Evolutionary conservation across 2,329 filamentous ascomycete species (phyloP).

Genomic region (Camptophora hylomeconis): DNA sequence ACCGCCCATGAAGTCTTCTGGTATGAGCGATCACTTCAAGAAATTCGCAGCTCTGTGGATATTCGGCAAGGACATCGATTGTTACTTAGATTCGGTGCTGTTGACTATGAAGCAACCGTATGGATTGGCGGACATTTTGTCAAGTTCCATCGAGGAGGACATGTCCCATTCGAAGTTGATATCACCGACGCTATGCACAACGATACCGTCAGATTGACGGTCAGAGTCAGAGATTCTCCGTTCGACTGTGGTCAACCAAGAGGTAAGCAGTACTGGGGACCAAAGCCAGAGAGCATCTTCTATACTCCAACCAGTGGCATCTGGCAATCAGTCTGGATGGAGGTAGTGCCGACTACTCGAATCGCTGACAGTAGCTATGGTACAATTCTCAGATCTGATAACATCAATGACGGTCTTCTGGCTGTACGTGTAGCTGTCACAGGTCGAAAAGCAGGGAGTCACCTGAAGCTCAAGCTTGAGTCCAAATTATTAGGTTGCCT

Average conservation of each 20-base stretch:
- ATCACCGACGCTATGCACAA: slow-evolving; percentile 34
- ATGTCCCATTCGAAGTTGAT: slow-evolving; percentile 49
- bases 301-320: slow-evolving; percentile 62
- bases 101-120: slow-evolving; percentile 40
- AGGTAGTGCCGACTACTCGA: slow-evolving; percentile 44
- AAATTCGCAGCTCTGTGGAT: slow-evolving; percentile 29
- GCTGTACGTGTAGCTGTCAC: slow-evolving; percentile 37
- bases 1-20: slow-evolving; percentile 54
- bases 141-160: slow-evolving; percentile 46
- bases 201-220: slow-evolving; percentile 21
- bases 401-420: slow-evolving; percentile 41
- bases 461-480: slow-evolving; percentile 36
- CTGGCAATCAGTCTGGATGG: slow-evolving; percentile 62
- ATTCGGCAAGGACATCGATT: slow-evolving; percentile 32
- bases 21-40: slow-evolving; percentile 45
- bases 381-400: slow-evolving; percentile 46
- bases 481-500: slow-evolving; percentile 36
- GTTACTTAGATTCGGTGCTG: slow-evolving; percentile 37
- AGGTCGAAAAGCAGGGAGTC: slow-evolving; percentile 20
- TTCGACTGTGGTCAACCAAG: slow-evolving; percentile 52
- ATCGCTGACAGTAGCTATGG: slow-evolving; percentile 48
- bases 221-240: slow-evolving; percentile 21
- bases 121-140: slow-evolving; percentile 44
- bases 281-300: slow-evolving; percentile 49
- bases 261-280: slow-evolving; percentile 56